Base-by-base conservation (phyloP, 345 rosid species). In the Kernera saxatilis region DNA sequence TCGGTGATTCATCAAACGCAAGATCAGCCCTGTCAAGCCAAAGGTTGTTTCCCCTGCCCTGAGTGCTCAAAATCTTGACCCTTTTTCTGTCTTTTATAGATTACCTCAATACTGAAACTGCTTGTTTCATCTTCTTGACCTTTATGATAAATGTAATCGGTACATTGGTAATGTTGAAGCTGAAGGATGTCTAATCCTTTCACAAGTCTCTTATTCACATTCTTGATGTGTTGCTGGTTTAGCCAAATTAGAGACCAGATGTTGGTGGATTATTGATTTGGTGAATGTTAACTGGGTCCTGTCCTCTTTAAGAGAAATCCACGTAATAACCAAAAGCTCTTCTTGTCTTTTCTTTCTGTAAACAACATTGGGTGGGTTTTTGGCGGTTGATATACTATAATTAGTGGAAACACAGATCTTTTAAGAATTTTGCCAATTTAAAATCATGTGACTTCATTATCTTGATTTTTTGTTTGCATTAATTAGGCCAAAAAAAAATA, bases 41-140 rank as follows among this genome's bases (percentile, higher is more conserved):
- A 60, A 75, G 97, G 96, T 71, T 84, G 80, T 70, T 94, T 94
- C 78, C 73, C 49, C 30, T 91, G 97, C 65, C 90, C 92, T 0
- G 82, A 79, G 71, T 94, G 96, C 84, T 85, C 92, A 19, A 75
- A 67, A 39, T 62, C 72, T 57, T 80, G 77, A 80, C 39, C 8
- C 36, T 44, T 13, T 23, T 44, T 30, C 3, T 6, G 18, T 57
- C 30, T 58, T 7, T 50, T 2, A 51, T 59, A 43, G 26, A 25
- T 51, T 69, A 30, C 30, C 10, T 36, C 49, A 60, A 44, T 22
- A 33, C 70, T 61, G 22, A 37, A 67, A n/a, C 53, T 29, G 14
- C 61, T 57, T 74, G 67, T 67, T 49, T 15, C 32, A n/a, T 43
- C 49, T 59, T 67, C 37, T 58, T 43, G 15, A 41, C 41, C 41